Conservation (phyloP, 2,329 filamentous ascomycete species). For the Curvularia spicifera region DNA sequence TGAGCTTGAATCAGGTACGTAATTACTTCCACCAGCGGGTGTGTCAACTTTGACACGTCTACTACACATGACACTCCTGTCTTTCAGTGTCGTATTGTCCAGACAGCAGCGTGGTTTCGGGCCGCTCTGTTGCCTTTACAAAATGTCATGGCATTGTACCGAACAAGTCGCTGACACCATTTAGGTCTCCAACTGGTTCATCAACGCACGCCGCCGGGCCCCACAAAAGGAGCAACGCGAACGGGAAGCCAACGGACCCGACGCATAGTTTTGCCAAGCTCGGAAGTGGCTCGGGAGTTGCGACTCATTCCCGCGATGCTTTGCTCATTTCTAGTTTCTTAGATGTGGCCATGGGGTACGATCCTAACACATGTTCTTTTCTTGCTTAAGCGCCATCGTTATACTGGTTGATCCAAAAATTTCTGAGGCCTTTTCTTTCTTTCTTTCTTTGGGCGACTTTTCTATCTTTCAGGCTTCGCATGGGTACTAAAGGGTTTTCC, state of each 20-base stretch:
- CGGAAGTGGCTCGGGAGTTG: not conserved
- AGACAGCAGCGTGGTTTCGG: constrained; percentile 13
- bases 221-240: constrained; percentile 42
- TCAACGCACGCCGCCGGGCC: constrained; percentile 71
- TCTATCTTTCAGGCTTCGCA: not conserved
- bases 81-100: constrained; percentile 14
- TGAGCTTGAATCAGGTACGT: constrained; percentile 74
- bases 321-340: not conserved
- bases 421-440: not conserved
- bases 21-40: not conserved
- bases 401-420: constrained; percentile 4
- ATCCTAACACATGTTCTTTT: not conserved
- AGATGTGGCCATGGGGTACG: not conserved
- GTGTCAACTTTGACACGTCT: constrained; percentile 47
- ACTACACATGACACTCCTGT: constrained; percentile 29
- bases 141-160: not conserved
- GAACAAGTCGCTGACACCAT: constrained; percentile 16
- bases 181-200: constrained; percentile 79
- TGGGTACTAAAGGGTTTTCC: not conserved
- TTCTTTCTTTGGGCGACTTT: constrained; percentile 1
- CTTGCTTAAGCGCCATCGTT: not conserved
- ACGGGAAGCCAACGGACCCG: constrained; percentile 29
- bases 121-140: not conserved
- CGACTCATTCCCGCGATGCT: not conserved
- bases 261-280: constrained; percentile 9